Evolutionary conservation across 345 rosid genomes (phyloP).

Genomic region (Durio zibethinus): DNA sequence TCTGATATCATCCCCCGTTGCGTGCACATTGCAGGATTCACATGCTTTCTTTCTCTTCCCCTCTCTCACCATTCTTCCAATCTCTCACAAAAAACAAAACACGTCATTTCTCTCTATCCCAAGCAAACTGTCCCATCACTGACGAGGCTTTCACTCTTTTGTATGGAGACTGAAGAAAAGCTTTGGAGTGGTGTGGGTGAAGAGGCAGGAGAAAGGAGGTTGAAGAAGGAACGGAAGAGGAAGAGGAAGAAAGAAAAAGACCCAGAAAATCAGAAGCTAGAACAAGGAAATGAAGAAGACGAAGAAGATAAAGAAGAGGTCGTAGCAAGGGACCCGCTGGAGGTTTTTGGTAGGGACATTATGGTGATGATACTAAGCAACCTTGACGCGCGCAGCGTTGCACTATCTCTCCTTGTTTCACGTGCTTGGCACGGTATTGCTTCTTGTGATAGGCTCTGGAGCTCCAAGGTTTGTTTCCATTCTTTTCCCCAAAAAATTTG

Average conservation of each 20-base stretch:
- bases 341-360: constrained; percentile 50
- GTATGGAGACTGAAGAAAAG: not conserved
- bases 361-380: constrained; percentile 47
- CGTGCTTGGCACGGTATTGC: constrained; percentile 54
- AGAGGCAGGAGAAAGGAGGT: constrained; percentile 13
- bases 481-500: constrained; percentile 26
- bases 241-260: not conserved
- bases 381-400: constrained; percentile 71
- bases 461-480: constrained; percentile 34
- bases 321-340: constrained; percentile 37
- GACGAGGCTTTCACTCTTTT: not conserved
- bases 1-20: not conserved
- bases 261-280: constrained; percentile 4
- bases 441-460: constrained; percentile 51
- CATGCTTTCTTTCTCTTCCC: not conserved
- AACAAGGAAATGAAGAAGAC: not conserved
- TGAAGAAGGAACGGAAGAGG: constrained; percentile 12
- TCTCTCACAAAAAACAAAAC: not conserved
- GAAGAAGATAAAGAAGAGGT: not conserved
- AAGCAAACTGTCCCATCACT: not conserved
- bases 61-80: not conserved
- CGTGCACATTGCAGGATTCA: not conserved
- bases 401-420: constrained; percentile 49
- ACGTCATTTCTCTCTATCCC: not conserved
- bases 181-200: not conserved